Conservation (phyloP, 202 grass and related monocot genomes). For the Digitaria exilis region DNA sequence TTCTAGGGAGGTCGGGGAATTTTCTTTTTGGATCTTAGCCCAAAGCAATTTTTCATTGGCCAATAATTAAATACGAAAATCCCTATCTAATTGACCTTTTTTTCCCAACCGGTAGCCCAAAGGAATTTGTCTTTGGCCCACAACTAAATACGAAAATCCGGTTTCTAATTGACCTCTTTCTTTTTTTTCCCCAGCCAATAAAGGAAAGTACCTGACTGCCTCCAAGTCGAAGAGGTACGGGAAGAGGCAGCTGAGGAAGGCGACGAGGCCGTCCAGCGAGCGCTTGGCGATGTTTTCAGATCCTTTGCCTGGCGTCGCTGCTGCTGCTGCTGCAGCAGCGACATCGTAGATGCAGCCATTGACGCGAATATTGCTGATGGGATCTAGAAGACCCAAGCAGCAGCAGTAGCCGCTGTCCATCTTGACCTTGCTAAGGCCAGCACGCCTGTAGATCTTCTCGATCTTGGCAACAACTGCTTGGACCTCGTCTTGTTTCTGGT, state of each 20-base stretch:
- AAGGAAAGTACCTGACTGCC: not conserved
- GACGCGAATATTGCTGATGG: not conserved
- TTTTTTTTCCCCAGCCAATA: too few species aligned
- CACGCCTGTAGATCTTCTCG: not conserved
- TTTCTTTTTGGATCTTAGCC: too few species aligned
- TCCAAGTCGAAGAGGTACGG: not conserved
- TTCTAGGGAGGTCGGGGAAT: too few species aligned
- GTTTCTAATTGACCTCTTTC: too few species aligned
- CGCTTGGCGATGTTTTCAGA: not conserved
- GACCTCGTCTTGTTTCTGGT: not conserved
- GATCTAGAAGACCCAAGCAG: not conserved
- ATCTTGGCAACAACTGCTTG: not conserved
- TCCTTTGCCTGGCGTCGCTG: not conserved
- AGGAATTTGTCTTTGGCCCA: too few species aligned
- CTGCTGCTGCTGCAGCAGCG: too few species aligned
- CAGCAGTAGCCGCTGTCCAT: not conserved
- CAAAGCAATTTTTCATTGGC: too few species aligned
- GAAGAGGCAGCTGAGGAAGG: not conserved
- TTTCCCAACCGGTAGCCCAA: too few species aligned
- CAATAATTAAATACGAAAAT: too few species aligned
- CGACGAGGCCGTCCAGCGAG: constrained; percentile 3
- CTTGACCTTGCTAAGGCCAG: not conserved
- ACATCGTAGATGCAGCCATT: not conserved
- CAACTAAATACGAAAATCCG: too few species aligned
- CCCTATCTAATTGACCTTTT: too few species aligned